Evolutionary conservation across 108 stramenopile species (phyloP), one percentile per base, ranked within the genome.

Genomic region (Mediolabrus comicus): DNA sequence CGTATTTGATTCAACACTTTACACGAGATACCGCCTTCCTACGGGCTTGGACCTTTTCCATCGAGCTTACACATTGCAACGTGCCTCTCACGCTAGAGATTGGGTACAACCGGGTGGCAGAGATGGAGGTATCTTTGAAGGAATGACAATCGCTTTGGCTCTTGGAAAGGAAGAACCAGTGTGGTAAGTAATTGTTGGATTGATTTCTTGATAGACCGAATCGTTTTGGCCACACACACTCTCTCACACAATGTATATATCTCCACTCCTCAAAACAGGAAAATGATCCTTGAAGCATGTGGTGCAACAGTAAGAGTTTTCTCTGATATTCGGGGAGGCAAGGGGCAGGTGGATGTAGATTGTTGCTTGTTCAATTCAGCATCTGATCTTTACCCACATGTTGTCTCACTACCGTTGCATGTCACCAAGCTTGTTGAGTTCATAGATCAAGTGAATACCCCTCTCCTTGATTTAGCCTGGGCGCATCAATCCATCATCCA

Each of bases 401-500:
- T 52, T 7, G 53, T 67, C 13, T 77, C 76, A 34, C 26, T 59
- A 11, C 69, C 76, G 51, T 3, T 39, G n/a, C 26, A 70, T 27
- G 76, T 77, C 19, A 60, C 76, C 12, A 57, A 58, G 53, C n/a
- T 77, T 32, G 46, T 59, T 35, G 55, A 57, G 24, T 58, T n/a
- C 29, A 65, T 77, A 24, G 68, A 54, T 3, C 46, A 49, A 49
- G 17, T 43, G 3, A 31, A 28, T 30, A 52, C 53, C 43, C 76
- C 76, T 41, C 61, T 59, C 6, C 32, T 77, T 13, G 75, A 77
- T 65, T 49, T 77, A 11, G 67, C 75, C 12, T 77, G 75, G 75
- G 75, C 75, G 0, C 75, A 77, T 31, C 75, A 77, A 28, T 77
- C 61, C 0, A 77, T 77, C 24, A 77, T 77, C 58, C 75, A 77